Base-by-base conservation (phyloP, 108 stramenopile species). In the Thalassiosira profunda region DNA sequence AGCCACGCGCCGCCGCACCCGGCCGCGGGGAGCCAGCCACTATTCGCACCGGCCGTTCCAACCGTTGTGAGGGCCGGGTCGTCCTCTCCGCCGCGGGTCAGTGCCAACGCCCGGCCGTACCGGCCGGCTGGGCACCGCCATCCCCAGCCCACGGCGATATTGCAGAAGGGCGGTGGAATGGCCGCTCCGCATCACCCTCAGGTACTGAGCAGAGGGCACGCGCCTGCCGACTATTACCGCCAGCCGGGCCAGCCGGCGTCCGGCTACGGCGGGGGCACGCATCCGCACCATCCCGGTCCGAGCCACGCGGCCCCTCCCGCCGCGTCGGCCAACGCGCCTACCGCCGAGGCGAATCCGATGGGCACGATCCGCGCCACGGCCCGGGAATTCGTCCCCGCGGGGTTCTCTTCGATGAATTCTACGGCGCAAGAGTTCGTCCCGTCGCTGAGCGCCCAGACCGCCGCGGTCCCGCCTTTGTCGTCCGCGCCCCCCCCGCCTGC, bases 351-450 rank as follows among this genome's bases (percentile, higher is more conserved):
- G 2, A 84, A 84, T 66, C 84, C 67, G n/a, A 20, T 83, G 30
- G 86, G 89, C 48, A 71, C 72, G 58, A 88, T 91, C 57, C 80
- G 89, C 24, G 89, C 89, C 17, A 87, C 89, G 6, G 89, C 89
- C 8, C 86, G 79, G 67, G 86, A 67, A 46, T 91, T 91, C 70
- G 85, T 91, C 11, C 89, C 88, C n/a, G 58, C 84, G 7, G 56
- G 45, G 29, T 87, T 84, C 33, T 42, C 49, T 26, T 56, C 54
- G 28, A 24, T 45, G 12, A 36, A 35, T 18, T 29, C 17, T 31
- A 17, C 54, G 21, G 44, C 51, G 14, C 62, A 43, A 2, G 56
- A 61, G 35, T 34, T 28, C 2, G 66, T 67, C 37, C 66, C 74
- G 21, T 67, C 67, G 3, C 61, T 68, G 74, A 67, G 67, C 35